Conservation (phyloP, 2,329 filamentous ascomycete genomes). For the Colletotrichum salicis region DNA sequence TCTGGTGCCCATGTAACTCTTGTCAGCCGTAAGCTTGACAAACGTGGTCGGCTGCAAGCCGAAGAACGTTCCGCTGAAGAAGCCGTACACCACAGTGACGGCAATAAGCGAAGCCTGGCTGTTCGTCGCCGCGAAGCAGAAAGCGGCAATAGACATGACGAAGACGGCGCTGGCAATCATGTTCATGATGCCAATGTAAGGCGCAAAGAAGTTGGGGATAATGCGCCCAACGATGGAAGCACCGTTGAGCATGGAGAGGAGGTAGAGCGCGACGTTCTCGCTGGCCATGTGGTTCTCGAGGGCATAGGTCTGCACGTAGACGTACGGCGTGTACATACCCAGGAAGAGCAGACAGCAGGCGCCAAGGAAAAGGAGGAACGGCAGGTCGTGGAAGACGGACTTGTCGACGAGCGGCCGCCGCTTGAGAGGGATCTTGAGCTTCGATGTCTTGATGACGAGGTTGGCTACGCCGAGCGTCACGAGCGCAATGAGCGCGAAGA, state of each 20-base stretch:
- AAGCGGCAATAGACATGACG: constrained; percentile 37
- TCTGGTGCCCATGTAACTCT: constrained; percentile 48
- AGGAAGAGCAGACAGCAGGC: constrained; percentile 54
- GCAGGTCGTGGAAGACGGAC: constrained; percentile 48
- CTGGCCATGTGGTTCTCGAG: constrained; percentile 48
- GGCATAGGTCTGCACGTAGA: constrained; percentile 55
- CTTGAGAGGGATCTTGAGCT: constrained; percentile 21
- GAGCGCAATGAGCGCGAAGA: constrained; percentile 29
- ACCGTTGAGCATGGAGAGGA: constrained; percentile 56
- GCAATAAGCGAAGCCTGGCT: constrained; percentile 31
- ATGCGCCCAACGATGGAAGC: constrained; percentile 58
- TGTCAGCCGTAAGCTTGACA: constrained; percentile 44
- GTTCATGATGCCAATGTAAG: constrained; percentile 48
- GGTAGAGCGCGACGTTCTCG: constrained; percentile 48
- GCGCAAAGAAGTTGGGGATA: constrained; percentile 50
- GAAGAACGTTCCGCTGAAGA: constrained; percentile 48
- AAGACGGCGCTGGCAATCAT: constrained; percentile 27
- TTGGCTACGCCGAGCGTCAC: constrained; percentile 21
- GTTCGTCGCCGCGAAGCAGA: constrained; percentile 17
- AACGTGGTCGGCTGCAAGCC: constrained; percentile 50
- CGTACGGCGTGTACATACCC: constrained; percentile 60
- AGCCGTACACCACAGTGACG: constrained; percentile 35
- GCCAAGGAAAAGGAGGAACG: constrained; percentile 49
- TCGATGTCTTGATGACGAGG: constrained; percentile 31
- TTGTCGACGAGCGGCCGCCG: constrained; percentile 39